These are phyloP conservation scores for Podaxis mareebaensis DNA, from an alignment of 768 basidiomycete genomes.

Conservation along the genomic window DNA sequence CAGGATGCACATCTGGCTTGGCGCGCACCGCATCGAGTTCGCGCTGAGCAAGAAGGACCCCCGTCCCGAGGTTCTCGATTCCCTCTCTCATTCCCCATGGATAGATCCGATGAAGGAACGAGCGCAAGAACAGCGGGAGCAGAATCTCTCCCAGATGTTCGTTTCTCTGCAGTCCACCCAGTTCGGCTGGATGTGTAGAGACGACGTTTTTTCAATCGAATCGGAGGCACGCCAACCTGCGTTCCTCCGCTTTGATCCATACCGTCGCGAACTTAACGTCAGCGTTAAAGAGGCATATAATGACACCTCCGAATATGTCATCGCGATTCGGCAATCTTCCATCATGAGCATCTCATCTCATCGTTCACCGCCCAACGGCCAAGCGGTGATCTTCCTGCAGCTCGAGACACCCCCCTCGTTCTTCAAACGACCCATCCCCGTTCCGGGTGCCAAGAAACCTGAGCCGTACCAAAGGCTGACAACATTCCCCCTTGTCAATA, in stretches of 20 bases:
- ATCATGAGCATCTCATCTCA: conserved; percentile 40
- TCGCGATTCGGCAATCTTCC: conserved; percentile 45
- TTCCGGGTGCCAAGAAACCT: conserved; percentile 11
- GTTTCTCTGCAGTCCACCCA: conserved; percentile 43
- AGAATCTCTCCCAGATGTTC: conserved; percentile 26
- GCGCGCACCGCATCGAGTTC: conserved; percentile 34
- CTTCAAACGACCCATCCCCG: conserved; percentile 18
- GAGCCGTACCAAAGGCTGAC: conserved; percentile 35
- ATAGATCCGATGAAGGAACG: conserved; percentile 37
- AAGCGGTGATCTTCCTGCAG: conserved; percentile 41
- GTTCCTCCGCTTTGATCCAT: conserved; percentile 35
- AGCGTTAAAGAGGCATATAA: conserved; percentile 22
- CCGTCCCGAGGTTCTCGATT: conserved; percentile 36
- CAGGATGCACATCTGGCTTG: conserved; percentile 19
- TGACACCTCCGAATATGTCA: conserved; percentile 26
- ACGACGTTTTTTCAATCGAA: conserved; percentile 56
- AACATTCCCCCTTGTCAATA: conserved; percentile 39
- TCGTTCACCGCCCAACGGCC: conserved; percentile 24
- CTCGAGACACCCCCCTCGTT: conserved; percentile 33
- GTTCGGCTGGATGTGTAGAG: conserved; percentile 63
- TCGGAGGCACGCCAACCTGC: conserved; percentile 21
- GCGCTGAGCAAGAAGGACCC: conserved; percentile 24
- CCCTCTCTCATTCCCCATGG: conserved; percentile 37
- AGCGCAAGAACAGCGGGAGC: conserved; percentile 30
- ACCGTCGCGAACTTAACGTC: conserved; percentile 49